phyloP scores from a whole-genome alignment of 2,329 filamentous ascomycete genomes.

The Elsinoe necatrix region DNA sequence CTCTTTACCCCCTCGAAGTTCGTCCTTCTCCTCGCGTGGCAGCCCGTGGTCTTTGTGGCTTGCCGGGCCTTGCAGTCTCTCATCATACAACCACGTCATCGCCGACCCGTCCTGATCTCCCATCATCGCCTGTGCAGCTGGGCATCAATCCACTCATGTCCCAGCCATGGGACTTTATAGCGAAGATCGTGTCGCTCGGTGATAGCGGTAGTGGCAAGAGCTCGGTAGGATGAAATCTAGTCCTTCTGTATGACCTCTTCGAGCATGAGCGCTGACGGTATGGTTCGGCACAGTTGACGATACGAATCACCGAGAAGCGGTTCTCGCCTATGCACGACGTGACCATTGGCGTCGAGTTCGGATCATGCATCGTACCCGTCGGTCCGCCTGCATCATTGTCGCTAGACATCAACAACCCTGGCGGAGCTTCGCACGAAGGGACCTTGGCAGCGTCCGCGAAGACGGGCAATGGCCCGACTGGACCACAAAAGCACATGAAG shows the following conservation, averaged over 20 bases:
- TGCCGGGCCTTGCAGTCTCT: neutral
- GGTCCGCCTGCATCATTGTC: slow-evolving; percentile 66
- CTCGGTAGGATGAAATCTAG: slow-evolving; percentile 13
- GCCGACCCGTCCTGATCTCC: neutral
- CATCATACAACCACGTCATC: neutral
- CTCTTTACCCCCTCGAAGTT: neutral
- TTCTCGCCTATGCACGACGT: slow-evolving; percentile 94
- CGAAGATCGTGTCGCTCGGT: slow-evolving; percentile 95
- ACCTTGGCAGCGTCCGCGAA: slow-evolving; percentile 19
- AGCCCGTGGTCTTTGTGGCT: neutral
- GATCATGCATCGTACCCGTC: slow-evolving; percentile 83
- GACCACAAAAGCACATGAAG: slow-evolving; percentile 72
- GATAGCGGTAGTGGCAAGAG: slow-evolving; percentile 89
- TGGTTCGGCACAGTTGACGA: slow-evolving; percentile 55
- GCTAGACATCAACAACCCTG: slow-evolving; percentile 46
- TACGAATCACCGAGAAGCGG: slow-evolving; percentile 91
- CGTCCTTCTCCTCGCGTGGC: neutral
- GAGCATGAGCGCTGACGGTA: slow-evolving; percentile 19
- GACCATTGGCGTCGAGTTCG: slow-evolving; percentile 94
- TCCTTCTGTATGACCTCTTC: slow-evolving; percentile 19
- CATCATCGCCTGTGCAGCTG: neutral
- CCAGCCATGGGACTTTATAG: slow-evolving; percentile 94
- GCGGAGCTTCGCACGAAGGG: slow-evolving; percentile 11
- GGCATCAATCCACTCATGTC: slow-evolving; percentile 31
- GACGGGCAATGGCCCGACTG: slow-evolving; percentile 29